Percentiles rank a stretch among this genome's conserved stretches.
phyloP scores from a whole-genome alignment of 768 basidiomycete species.

The Rhizopogon vulgaris region DNA sequence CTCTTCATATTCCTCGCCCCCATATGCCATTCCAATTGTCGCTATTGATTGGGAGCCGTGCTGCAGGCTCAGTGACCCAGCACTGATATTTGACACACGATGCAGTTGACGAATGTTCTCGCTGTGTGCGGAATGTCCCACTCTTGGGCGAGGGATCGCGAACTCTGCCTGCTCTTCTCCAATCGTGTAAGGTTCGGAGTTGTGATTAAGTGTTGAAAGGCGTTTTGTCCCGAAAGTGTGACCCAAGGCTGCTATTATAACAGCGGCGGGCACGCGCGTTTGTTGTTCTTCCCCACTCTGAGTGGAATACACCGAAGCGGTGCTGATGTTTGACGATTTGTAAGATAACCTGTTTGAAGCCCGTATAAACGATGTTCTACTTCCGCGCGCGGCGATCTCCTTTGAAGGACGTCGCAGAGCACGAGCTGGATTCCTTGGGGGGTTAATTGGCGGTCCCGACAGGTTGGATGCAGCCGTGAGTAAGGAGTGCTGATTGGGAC shows the following conservation, averaged over 20 bases:
- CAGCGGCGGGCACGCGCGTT: conserved; percentile 23
- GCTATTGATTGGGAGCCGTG: conserved; percentile 6
- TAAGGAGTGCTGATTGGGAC: neutral
- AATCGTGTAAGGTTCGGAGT: conserved; percentile 11
- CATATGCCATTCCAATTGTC: conserved; percentile 20
- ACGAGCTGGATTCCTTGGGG: neutral
- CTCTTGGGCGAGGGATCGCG: neutral
- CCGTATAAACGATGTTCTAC: neutral
- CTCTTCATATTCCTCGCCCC: conserved; percentile 16
- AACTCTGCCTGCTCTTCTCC: neutral
- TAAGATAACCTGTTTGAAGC: conserved; percentile 2
- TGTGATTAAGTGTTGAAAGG: conserved; percentile 10
- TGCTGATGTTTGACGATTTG: conserved; percentile 27
- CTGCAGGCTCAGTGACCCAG: conserved; percentile 16
- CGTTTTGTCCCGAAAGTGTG: conserved; percentile 15
- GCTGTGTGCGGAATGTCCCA: neutral
- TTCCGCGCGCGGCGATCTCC: neutral
- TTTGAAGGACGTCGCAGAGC: neutral
- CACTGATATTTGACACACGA: conserved; percentile 25
- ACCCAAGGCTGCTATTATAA: conserved; percentile 34
- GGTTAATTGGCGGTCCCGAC: neutral
- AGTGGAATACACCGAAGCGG: conserved; percentile 31
- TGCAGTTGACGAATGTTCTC: conserved; percentile 7
- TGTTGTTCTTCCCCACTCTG: conserved; percentile 32
- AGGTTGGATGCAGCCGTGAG: neutral